Percentiles rank a stretch among this genome's conserved stretches.
Conservation (phyloP, 257 asterid species). For the Salvia rosmarinus region DNA sequence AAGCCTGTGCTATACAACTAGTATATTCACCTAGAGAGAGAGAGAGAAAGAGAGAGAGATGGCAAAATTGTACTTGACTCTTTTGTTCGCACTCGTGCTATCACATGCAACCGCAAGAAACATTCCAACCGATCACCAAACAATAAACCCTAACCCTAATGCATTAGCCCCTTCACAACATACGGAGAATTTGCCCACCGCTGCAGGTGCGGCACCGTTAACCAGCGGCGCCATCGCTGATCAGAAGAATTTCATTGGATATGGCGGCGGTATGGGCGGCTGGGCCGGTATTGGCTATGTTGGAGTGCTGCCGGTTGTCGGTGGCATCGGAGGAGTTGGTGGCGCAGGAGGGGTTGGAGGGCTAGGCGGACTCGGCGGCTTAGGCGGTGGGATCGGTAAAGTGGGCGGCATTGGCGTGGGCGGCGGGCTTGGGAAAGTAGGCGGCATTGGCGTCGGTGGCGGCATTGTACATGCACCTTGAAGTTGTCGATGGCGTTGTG, state of each 20-base stretch:
- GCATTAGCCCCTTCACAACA: constrained; percentile 31
- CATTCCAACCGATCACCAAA: constrained; percentile 32
- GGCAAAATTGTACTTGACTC: constrained; percentile 42
- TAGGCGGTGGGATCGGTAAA: constrained; percentile 42
- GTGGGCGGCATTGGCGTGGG: constrained; percentile 44
- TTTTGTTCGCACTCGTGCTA: constrained; percentile 38
- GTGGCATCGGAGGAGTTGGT: constrained; percentile 47
- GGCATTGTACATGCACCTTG: constrained; percentile 35
- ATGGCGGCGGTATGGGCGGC: constrained; percentile 69
- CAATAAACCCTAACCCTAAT: constrained; percentile 26
- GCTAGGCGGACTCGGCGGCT: constrained; percentile 45
- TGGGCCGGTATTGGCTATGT: constrained; percentile 55
- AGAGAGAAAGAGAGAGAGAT: constrained; percentile 32
- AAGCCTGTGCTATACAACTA: not conserved
- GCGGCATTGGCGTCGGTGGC: constrained; percentile 49
- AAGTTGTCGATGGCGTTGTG: not conserved
- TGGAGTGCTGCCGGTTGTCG: constrained; percentile 54
- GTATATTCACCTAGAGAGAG: not conserved
- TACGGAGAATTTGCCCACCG: constrained; percentile 28
- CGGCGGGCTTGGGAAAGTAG: constrained; percentile 43
- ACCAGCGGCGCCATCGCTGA: constrained; percentile 42
- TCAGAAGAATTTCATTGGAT: constrained; percentile 61
- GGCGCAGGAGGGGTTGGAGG: constrained; percentile 54
- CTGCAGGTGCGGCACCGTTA: constrained; percentile 37
- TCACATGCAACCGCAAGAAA: constrained; percentile 53